phyloP scores from a whole-genome alignment of 805 yeast species.

The Zygosaccharomyces gambellarensis region DNA sequence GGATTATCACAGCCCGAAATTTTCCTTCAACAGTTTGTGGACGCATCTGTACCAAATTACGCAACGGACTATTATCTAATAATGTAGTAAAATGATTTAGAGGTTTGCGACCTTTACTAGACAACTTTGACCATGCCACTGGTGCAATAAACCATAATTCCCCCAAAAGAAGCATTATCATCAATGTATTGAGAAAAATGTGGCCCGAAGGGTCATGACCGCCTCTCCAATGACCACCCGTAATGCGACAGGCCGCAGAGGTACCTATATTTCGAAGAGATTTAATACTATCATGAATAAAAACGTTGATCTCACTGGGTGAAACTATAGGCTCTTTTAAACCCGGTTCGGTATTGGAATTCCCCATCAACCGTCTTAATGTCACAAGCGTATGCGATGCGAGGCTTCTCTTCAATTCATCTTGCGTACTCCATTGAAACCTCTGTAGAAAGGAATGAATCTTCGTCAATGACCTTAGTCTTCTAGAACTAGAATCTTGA shows the following conservation, averaged over 20 bases:
- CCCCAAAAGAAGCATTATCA: conserved; percentile 50
- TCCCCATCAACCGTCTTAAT: conserved; percentile 10
- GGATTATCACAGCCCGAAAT: conserved; percentile 8
- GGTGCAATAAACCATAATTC: conserved; percentile 40
- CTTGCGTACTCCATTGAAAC: background rate
- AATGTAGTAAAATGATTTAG: conserved; percentile 5
- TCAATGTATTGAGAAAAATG: conserved; percentile 56
- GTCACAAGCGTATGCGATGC: conserved; percentile 6
- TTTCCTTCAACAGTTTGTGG: conserved; percentile 3
- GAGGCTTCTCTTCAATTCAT: conserved; percentile 1
- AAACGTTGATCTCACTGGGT: conserved; percentile 15
- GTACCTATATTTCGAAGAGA: conserved; percentile 28
- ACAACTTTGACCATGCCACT: conserved; percentile 7
- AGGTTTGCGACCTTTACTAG: background rate
- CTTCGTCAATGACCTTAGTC: conserved; percentile 14
- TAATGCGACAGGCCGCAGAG: conserved; percentile 44
- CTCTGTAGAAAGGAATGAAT: conserved; percentile 11
- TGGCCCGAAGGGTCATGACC: conserved; percentile 98
- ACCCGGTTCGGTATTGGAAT: background rate
- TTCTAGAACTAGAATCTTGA: conserved; percentile 18
- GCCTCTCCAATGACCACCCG: conserved; percentile 69
- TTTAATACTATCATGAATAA: conserved; percentile 14
- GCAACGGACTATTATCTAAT: conserved; percentile 13
- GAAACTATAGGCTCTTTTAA: background rate
- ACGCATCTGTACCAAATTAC: conserved; percentile 11